Percentiles rank a stretch among this genome's conserved stretches.
These are phyloP conservation scores for Aspergillus tamarii DNA, from an alignment of 2,329 filamentous ascomycete genomes.

Conservation along the genomic window DNA sequence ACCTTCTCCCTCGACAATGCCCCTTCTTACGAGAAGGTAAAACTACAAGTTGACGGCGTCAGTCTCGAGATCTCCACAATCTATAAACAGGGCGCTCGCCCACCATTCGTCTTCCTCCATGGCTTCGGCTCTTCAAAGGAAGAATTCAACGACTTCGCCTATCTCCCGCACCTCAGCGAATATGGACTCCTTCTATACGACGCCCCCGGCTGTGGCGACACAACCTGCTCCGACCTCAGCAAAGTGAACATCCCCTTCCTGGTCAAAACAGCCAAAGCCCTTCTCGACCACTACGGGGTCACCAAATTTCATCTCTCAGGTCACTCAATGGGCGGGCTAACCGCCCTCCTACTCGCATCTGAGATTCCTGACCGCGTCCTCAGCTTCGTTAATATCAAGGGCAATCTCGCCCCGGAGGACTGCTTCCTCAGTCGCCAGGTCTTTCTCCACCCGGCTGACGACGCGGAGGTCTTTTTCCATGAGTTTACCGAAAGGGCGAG, in stretches of 20 bases:
- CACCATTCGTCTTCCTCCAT: conserved; percentile 29
- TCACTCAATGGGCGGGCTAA: conserved; percentile 31
- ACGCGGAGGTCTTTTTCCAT: conserved; percentile 22
- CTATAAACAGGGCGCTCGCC: conserved; percentile 18
- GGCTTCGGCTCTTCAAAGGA: conserved; percentile 33
- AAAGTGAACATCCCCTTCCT: conserved; percentile 28
- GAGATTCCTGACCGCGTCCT: conserved; percentile 17
- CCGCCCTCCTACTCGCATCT: conserved; percentile 26
- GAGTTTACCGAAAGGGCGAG: conserved; percentile 24
- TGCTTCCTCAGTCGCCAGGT: conserved; percentile 32
- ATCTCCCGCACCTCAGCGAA: conserved; percentile 20
- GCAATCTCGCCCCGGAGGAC: conserved; percentile 30
- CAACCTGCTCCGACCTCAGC: conserved; percentile 21
- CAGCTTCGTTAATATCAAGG: conserved; percentile 31
- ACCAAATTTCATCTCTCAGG: conserved; percentile 27
- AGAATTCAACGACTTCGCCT: conserved; percentile 24
- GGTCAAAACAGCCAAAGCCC: conserved; percentile 24
- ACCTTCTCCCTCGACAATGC: neutral
- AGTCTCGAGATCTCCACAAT: conserved; percentile 25
- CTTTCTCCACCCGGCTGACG: conserved; percentile 20
- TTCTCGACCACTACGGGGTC: conserved; percentile 25
- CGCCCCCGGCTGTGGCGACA: conserved; percentile 29
- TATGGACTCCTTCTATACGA: conserved; percentile 27
- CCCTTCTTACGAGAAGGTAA: neutral
- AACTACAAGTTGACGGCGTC: conserved; percentile 23